Percentiles rank a stretch among this genome's conserved stretches.
These are phyloP conservation scores for Paraphoma sp. DNA, from an alignment of 2,329 filamentous ascomycete genomes.

Conservation along the genomic window DNA sequence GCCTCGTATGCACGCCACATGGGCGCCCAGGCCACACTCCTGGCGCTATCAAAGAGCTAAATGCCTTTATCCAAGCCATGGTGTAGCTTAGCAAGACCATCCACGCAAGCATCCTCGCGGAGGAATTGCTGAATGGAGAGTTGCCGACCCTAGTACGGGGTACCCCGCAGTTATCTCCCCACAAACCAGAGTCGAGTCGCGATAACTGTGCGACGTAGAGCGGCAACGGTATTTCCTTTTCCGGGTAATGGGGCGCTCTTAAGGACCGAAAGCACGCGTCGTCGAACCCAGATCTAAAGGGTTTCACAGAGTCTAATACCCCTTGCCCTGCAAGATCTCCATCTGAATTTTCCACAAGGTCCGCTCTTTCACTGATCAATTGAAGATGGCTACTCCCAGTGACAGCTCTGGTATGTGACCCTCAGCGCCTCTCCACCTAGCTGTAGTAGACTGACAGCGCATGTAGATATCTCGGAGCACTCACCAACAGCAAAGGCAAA, in stretches of 20 bases:
- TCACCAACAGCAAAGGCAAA: constrained; percentile 12
- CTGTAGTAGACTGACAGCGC: neutral
- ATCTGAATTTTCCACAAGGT: neutral
- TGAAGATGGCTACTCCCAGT: neutral
- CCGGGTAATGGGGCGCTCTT: neutral
- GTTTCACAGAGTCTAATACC: neutral
- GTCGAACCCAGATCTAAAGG: neutral
- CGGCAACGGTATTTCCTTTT: neutral
- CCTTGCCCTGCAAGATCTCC: neutral
- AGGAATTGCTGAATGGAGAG: neutral
- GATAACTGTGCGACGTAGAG: neutral
- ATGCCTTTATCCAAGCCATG: neutral
- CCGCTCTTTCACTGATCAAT: neutral
- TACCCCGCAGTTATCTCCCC: neutral
- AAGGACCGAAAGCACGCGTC: neutral
- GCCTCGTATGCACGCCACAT: neutral
- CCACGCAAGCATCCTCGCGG: neutral
- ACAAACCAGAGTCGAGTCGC: neutral
- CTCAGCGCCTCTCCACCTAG: no score
- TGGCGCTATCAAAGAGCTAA: neutral
- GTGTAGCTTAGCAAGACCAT: neutral
- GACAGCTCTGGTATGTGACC: neutral
- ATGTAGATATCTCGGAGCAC: constrained; percentile 13
- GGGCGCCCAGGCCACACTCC: neutral
- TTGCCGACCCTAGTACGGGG: neutral